phyloP scores from a whole-genome alignment of 169 alveolate genomes.

The Pseudocohnilembus persalinus region DNA sequence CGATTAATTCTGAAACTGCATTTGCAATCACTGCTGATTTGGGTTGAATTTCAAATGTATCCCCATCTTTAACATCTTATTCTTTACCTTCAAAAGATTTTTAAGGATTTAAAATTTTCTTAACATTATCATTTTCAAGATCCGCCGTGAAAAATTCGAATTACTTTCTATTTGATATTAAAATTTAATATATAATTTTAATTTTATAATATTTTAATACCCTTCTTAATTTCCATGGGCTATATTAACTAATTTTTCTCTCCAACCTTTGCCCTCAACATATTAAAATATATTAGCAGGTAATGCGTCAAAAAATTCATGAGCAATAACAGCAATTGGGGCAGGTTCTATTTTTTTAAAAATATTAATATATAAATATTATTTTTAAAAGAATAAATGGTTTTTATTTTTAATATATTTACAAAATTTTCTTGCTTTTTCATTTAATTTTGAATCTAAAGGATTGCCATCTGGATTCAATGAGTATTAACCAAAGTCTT shows the following conservation, averaged over 20 bases:
- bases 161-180: constrained; percentile 1
- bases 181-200: background rate
- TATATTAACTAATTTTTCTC: constrained; percentile 51
- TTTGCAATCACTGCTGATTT: constrained; percentile 28
- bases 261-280: constrained; percentile 53
- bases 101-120: constrained; percentile 62
- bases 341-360: constrained; percentile 7
- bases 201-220: background rate
- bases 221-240: constrained; percentile 1
- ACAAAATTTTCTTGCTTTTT: too few relatives aligned
- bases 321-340: constrained; percentile 72
- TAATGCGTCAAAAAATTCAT: constrained; percentile 81
- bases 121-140: constrained; percentile 53
- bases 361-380: too few relatives aligned
- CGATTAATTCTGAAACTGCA: constrained; percentile 37
- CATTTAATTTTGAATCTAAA: background rate
- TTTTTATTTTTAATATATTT: background rate
- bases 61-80: constrained; percentile 63
- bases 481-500: constrained; percentile 35
- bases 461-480: background rate
- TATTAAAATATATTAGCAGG: constrained; percentile 66
- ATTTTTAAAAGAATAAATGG: too few relatives aligned
- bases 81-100: constrained; percentile 52
- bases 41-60: constrained; percentile 66
- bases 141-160: constrained; percentile 33